Evolutionary conservation across 2,329 filamentous ascomycete genomes (phyloP).

Genomic region (Diaporthe ilicicola): DNA sequence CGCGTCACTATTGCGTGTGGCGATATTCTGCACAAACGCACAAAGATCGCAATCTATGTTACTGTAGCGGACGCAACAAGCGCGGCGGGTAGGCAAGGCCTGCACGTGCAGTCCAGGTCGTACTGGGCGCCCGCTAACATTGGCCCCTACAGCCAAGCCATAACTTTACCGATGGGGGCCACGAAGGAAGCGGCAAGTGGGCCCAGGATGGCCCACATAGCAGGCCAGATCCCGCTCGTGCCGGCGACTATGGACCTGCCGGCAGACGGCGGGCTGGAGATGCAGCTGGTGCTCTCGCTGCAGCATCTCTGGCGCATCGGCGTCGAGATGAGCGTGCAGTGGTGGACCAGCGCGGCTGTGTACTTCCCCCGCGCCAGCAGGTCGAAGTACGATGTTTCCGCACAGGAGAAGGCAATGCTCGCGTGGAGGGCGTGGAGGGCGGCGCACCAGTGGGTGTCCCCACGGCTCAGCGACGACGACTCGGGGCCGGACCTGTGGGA

Average conservation of each 20-base stretch:
- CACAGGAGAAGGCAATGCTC: conserved; percentile 48
- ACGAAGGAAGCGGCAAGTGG: conserved; percentile 31
- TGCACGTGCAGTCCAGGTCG: conserved; percentile 92
- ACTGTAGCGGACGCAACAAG: conserved; percentile 45
- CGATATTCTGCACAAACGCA: conserved; percentile 65
- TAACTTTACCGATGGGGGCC: conserved; percentile 56
- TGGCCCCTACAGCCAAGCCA: conserved; percentile 93
- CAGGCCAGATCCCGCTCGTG: conserved; percentile 90
- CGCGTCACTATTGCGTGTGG: conserved; percentile 86
- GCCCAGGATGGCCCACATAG: conserved; percentile 67
- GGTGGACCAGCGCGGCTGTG: conserved; percentile 79
- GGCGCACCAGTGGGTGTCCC: conserved; percentile 48
- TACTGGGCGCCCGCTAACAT: conserved; percentile 99
- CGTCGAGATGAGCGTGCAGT: conserved; percentile 72
- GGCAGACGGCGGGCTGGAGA: conserved; percentile 48
- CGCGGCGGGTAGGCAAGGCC: conserved; percentile 58
- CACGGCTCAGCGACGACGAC: conserved; percentile 31
- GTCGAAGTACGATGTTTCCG: conserved; percentile 22
- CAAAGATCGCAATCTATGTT: conserved; percentile 68
- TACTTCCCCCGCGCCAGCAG: conserved; percentile 67
- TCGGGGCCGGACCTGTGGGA: conserved; percentile 74
- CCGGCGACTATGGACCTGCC: conserved; percentile 79
- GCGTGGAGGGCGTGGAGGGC: conserved; percentile 58
- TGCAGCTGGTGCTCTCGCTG: conserved; percentile 76
- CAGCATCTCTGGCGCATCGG: conserved; percentile 93